Evolutionary conservation across 306 rosid species (phyloP).

Genomic region (Casuarina equisetifolia): DNA sequence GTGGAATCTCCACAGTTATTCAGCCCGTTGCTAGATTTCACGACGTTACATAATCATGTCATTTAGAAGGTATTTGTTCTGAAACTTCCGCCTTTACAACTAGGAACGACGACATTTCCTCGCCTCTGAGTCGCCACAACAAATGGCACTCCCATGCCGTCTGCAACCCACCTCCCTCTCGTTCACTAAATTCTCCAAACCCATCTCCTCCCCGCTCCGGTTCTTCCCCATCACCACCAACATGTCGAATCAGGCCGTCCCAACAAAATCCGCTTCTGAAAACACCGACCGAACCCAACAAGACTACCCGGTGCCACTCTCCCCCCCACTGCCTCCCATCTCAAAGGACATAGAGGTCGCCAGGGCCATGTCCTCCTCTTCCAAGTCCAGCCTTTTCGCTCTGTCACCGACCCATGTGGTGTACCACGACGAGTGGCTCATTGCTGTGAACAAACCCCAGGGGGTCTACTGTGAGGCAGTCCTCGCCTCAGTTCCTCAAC

Average conservation of each 20-base stretch:
- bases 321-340: conserved; percentile 66
- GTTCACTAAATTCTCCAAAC: conserved; percentile 20
- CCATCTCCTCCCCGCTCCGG: conserved; percentile 4
- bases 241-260: conserved; percentile 37
- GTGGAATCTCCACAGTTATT: too few species aligned
- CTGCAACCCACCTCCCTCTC: conserved; percentile 15
- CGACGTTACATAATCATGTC: too few species aligned
- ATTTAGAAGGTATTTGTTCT: too few species aligned
- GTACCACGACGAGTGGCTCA: conserved; percentile 66
- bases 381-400: conserved; percentile 56
- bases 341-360: conserved; percentile 71
- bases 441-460: conserved; percentile 74
- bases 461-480: conserved; percentile 81
- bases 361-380: conserved; percentile 69
- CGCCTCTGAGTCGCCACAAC: not conserved
- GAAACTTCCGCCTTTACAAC: not conserved
- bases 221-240: conserved; percentile 17
- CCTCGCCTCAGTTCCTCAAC: conserved; percentile 48
- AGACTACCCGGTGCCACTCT: conserved; percentile 67
- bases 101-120: too few species aligned
- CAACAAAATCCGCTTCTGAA: conserved; percentile 31
- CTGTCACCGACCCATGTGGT: conserved; percentile 48
- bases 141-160: conserved; percentile 17
- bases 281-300: conserved; percentile 20
- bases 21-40: too few species aligned